These are phyloP conservation scores for Sparassis latifolia DNA, from an alignment of 1,284 basidiomycete genomes.

Conservation along the genomic window DNA sequence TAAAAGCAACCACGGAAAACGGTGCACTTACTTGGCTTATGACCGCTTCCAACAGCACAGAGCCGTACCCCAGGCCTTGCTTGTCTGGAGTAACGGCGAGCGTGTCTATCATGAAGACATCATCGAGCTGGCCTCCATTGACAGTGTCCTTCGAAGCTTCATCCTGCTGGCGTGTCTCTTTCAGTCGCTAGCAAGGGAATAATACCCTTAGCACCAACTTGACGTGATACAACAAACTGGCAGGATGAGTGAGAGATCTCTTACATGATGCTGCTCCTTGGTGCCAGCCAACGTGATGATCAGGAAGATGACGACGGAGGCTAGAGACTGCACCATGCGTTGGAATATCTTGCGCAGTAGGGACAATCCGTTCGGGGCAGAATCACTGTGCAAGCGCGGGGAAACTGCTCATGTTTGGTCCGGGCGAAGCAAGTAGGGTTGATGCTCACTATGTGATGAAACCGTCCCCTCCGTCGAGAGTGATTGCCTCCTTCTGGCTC, in stretches of 20 bases:
- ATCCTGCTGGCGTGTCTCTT: too few relatives aligned
- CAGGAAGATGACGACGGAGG: too few relatives aligned
- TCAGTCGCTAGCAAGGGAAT: too few relatives aligned
- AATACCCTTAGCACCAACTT: too few relatives aligned
- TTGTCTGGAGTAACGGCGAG: background rate
- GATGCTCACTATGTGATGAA: conserved; percentile 1
- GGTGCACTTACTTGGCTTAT: background rate
- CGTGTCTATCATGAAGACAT: background rate
- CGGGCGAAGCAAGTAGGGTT: background rate
- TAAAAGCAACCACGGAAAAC: too few relatives aligned
- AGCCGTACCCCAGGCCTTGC: conserved; percentile 4
- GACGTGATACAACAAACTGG: too few relatives aligned
- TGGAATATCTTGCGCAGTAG: background rate
- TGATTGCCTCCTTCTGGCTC: background rate
- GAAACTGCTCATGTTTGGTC: too few relatives aligned
- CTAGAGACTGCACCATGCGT: too few relatives aligned
- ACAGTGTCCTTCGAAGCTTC: too few relatives aligned
- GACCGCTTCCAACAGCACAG: background rate
- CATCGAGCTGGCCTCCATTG: background rate
- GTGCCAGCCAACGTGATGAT: too few relatives aligned
- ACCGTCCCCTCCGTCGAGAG: conserved; percentile 1
- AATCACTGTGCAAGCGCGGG: too few relatives aligned
- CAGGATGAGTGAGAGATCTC: background rate
- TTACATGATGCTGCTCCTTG: background rate
- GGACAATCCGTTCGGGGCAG: background rate